Evolutionary conservation across 805 yeast species (phyloP), one percentile per base, ranked within the genome.

Genomic region (Kodamaea nitidulidarum): DNA sequence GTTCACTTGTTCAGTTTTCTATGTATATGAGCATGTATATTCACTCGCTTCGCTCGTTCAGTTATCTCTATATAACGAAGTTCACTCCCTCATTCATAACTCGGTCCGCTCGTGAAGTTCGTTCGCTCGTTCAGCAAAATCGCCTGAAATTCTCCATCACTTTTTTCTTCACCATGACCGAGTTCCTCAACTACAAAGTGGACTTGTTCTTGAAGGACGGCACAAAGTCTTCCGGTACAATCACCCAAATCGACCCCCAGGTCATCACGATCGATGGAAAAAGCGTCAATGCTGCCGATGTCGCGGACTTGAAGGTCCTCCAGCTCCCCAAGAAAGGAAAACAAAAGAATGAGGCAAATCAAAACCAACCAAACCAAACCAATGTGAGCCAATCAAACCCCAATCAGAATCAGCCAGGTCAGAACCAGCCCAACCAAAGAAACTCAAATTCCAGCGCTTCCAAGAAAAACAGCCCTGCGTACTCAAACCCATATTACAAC

Each of bases 241-340:
- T 69, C 32, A 43, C 59, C 10, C 55, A 50, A 27, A 71, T 69
- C 14, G 64, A 64, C 40, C 43, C 49, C 8, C 38, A 45, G 17
- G 50, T 38, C 26, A 63, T 67, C 36, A 40, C 57, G 3, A 46
- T 68, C 21, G 54, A 48, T 6, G 52, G 53, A 40, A 40, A 45
- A 16, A 46, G 51, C 4, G 58, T 45, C 35, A 41, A 36, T 39
- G 75, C 76, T 25, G 34, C 49, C 9, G 61, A 61, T 10, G 76
- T 81, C 32, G 55, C 65, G 4, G 84, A 80, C 50, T 60, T 81
- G 55, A 73, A 71, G 43, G 84, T 81, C 7, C 46, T 73, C 5
- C 79, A 70, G 34, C 54, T 80, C n/a, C 83, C 84, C 5, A 39
- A 44, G 30, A 49, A 50, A 24, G 32, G 31, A 14, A 30, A 16